Base-by-base conservation (phyloP, 176 grass and related monocot species). In the Oryza australiensis region DNA sequence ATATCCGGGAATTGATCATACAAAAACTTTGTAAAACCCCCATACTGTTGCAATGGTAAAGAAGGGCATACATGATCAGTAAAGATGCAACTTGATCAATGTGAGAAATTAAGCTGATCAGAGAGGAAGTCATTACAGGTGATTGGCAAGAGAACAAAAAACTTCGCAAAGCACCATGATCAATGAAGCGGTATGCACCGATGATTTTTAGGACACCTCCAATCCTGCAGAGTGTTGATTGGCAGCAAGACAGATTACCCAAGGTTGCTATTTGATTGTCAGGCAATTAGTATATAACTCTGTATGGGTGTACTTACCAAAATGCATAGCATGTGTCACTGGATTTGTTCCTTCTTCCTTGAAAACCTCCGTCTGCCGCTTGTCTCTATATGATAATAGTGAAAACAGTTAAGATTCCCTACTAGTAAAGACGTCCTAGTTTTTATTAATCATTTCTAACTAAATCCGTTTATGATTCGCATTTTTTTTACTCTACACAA, bases 261-360 rank as follows among this genome's bases (percentile, higher is more conserved):
- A 53, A 20, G 20, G 13, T 59, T 32, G 9, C 24, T 42, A 30
- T 37, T 32, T 10, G 27, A 64, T 75, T 74, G 0, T 57, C 53
- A 26, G 20, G 27, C 20, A 85, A 55, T 12, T 38, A 67, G 28
- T n/a, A 34, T 38, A 81, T 2, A 43, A 13, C 53, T 22, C 1
- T 34, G 49, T 8, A 51, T 23, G 14, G 14, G 33, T 22, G 12
- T 66, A 60, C 46, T 68, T 78, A 95, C 96, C 96, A 95, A 89
- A 98, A 98, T 12, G 96, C 96, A 74, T 98, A 98, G 78, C 96
- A 98, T 9, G 96, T 98, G 48, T 98, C 93, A 35, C 85, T 95
- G 34, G 45, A 20, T 73, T 95, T 98, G 79, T 98, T 98, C 43
- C 68, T 71, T 88, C 96, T 88, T 26, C 96, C 96, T 73, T 98